Evolutionary conservation across 345 rosid genomes (phyloP).

Genomic region (Pistacia vera): DNA sequence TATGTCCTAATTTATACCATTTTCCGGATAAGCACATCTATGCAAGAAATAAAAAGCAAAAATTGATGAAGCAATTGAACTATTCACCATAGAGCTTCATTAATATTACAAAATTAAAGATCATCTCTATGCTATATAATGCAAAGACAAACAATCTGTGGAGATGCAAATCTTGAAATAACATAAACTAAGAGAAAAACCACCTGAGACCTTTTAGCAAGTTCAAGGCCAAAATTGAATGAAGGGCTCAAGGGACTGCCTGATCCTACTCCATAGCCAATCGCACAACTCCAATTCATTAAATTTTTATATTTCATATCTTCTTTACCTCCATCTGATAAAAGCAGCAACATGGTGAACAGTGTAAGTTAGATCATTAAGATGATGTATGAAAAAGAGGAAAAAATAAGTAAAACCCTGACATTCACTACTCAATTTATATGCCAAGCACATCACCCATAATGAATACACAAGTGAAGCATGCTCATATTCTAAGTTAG

Average conservation of each 20-base stretch:
- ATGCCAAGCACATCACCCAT: background rate
- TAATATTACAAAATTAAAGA: background rate
- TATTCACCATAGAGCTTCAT: background rate
- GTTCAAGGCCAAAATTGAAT: constrained; percentile 82
- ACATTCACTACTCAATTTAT: constrained; percentile 5
- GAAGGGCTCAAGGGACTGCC: constrained; percentile 89
- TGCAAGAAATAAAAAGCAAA: background rate
- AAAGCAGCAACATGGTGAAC: constrained; percentile 23
- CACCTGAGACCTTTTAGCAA: constrained; percentile 81
- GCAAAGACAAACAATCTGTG: background rate
- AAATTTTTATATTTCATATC: constrained; percentile 49
- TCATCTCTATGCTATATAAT: background rate
- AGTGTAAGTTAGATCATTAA: background rate
- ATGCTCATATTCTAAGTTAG: background rate
- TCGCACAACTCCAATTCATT: constrained; percentile 86
- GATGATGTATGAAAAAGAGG: background rate
- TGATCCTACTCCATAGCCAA: constrained; percentile 84
- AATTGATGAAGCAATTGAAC: background rate
- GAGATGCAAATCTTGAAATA: constrained; percentile 10
- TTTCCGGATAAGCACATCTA: background rate
- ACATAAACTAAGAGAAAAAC: constrained; percentile 14
- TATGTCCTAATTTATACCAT: background rate
- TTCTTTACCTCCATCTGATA: constrained; percentile 58
- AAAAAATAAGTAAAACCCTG: background rate
- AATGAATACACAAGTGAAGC: background rate